Evolutionary conservation across 371 early-diverging fungal species (phyloP), one percentile per base, ranked within the genome.

Genomic region (Zychaea mexicana): DNA sequence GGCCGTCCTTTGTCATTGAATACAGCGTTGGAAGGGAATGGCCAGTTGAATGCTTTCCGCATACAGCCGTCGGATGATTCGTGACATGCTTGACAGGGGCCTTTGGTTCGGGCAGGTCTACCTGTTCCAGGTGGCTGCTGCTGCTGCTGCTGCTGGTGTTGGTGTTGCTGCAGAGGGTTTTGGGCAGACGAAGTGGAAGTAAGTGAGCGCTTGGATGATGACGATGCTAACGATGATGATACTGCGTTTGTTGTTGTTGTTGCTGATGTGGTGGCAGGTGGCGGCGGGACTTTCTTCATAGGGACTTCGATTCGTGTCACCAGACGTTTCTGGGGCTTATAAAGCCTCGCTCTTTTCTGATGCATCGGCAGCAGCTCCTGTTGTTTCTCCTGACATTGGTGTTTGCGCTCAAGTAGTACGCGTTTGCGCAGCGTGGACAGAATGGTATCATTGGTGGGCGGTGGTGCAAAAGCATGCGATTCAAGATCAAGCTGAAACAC

Each of bases 31-130:
- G 72, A 68, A 53, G 76, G 66, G 56, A 82, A 78, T n/a, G 82
- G 82, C 82, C 82, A 82, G 64, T 78, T 62, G 52, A 77, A 82
- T 17, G 78, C 82, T 42, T 82, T 82, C n/a, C 82, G 73, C 77
- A 82, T 82, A 61, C 82, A 82, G 10, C 76, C 77, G 60, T 82
- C 82, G 9, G 78, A 74, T 19, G 72, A 64, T 54, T 78, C 77
- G 47, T 70, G 75, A 52, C 82, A 82, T 10, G 82, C 82, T 68
- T 76, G 77, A 54, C 82, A 82, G 19, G 82, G 82, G 0, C 79
- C 82, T 30, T 78, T 78, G 19, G 70, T 68, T 57, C 79, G 74
- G 33, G 72, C 68, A 26, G 79, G 76, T 12, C 79, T 68, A n/a
- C 76, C 76, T 2, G 42, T 42, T 42, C 42, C 42, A 42, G 13